A percentile compares a stretch with the other conserved stretches of the same genome.
phyloP scores from a whole-genome alignment of 306 rosid genomes.

The Mucuna pruriens region DNA sequence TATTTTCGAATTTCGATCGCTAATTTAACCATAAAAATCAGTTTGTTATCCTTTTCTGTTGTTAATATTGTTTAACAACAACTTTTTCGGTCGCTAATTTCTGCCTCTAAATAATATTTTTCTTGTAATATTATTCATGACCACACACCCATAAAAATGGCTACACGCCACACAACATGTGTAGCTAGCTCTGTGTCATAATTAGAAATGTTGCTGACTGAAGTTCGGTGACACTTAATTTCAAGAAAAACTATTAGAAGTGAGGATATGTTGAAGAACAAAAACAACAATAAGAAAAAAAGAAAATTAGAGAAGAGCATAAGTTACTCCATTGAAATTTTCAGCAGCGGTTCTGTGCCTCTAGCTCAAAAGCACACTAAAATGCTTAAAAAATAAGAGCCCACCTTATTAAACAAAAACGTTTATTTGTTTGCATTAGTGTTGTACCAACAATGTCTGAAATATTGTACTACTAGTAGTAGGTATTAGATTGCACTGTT shows the following conservation, averaged over 20 bases:
- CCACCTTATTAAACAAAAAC: not conserved
- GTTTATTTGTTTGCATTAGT: constrained; percentile 9
- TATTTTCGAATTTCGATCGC: too few relatives aligned
- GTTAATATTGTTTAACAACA: too few relatives aligned
- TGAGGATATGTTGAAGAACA: not conserved
- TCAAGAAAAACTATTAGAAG: not conserved
- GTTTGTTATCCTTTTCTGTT: too few relatives aligned
- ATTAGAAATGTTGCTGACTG: constrained; percentile 47
- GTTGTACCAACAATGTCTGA: constrained; percentile 25
- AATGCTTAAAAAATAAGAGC: not conserved
- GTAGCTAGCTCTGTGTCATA: constrained; percentile 39
- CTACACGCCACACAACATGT: constrained; percentile 49
- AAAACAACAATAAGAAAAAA: not conserved
- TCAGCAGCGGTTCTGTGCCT: not conserved
- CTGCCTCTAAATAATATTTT: too few relatives aligned
- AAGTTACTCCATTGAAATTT: not conserved
- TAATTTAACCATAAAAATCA: too few relatives aligned
- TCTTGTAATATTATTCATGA: too few relatives aligned
- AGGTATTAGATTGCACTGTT: constrained; percentile 25
- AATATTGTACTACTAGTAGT: not conserved
- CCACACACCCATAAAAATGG: not conserved
- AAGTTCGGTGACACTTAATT: constrained; percentile 36
- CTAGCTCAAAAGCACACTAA: not conserved
- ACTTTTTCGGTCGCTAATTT: too few relatives aligned
- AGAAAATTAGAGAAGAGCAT: not conserved